Base-by-base conservation (phyloP, 2,329 filamentous ascomycete species). In the Dactylellina haptotyla region DNA sequence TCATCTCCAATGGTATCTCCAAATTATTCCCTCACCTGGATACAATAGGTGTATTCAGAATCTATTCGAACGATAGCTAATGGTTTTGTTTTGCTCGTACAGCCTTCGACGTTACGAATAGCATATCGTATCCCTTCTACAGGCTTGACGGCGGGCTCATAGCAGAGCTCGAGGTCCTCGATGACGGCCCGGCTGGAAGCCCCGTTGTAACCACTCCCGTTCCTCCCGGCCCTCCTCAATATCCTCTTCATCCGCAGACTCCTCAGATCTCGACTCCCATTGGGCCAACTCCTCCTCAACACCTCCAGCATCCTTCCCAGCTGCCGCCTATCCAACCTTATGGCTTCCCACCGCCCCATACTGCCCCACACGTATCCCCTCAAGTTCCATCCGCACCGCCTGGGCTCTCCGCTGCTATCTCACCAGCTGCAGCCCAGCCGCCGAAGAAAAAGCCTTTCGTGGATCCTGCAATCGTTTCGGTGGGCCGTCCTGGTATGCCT, bases 1-100 rank as follows among this genome's bases (percentile, higher is more conserved):
- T 87, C 28, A 84, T 96, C 58, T 86, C 86, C 65, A 87, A 95
- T 82, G 91, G 91, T 92, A 82, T 71, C 84, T 23, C 16, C 8
- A 34, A 25, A 25, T 46, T 78, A 63, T 75, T 18, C 9, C 14
- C 25, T 37, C 32, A 71, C 66, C 53, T 30, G 12, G n/a, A n/a
- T n/a, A n/a, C n/a, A n/a, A n/a, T n/a, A n/a, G n/a, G n/a, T n/a
- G n/a, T n/a, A 20, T 28, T 28, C 0, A 57, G 23, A 30, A 26
- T 23, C 9, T 1, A 50, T 20, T 46, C 54, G 16, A 37, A 65
- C 56, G 34, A 48, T 30, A 84, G 82, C 83, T 32, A 83, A 81
- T 75, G 77, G 80, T 18, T 76, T 82, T n/a, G n/a, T n/a, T n/a
- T 75, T 79, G 81, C 54, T 80, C 79, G 5, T 75, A 76, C 20